Base-by-base conservation (phyloP, 805 yeast species). In the Kregervanrija pseudodelftensis region DNA sequence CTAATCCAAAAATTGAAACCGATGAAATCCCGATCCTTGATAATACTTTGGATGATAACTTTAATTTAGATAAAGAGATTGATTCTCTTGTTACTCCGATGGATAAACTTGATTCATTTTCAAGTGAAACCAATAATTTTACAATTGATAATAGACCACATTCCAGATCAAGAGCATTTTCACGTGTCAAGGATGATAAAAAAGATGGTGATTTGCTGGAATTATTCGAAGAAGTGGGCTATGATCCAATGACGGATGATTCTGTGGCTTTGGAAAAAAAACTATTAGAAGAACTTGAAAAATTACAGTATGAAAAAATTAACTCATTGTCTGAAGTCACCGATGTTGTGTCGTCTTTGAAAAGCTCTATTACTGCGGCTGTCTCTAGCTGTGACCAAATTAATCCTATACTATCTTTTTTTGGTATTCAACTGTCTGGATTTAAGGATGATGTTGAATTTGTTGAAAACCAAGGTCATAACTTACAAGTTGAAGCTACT, bases 401-500 rank as follows among this genome's bases (percentile, higher is more conserved):
- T 42, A 78, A 73, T 43, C 77, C 80, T 1, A 61, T 73, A 12
- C 61, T 83, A 43, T 73, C 79, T 2, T 65, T 75, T 31, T 79
- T 79, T 50, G 69, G 77, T 12, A 80, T 81, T 50, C 85, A 82
- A 49, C 63, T 82, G 40, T 72, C 80, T 11, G 73, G 80, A 3
- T 76, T 87, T 33, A 74, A 80, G 11, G 78, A 78, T 3, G 91
- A 85, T 48, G 78, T 90, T 41, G 74, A 76, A 39, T 76, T 73
- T 42, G 79, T 89, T 36, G 95, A 88, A 57, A 69, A 71, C 33
- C 85, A 82, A 57, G 80, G 90, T 2, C 79, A 83, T 54, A 95
- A 95, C 40, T 63, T 88, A 13, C 96, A 90, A 63, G 82, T 90
- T 7, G 82, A 81, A 52, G 78, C 91, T 5, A 80, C 86, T 37